These are phyloP conservation scores for Grosmannia clavigera DNA, from an alignment of 2,329 filamentous ascomycete genomes.

Conservation along the genomic window DNA sequence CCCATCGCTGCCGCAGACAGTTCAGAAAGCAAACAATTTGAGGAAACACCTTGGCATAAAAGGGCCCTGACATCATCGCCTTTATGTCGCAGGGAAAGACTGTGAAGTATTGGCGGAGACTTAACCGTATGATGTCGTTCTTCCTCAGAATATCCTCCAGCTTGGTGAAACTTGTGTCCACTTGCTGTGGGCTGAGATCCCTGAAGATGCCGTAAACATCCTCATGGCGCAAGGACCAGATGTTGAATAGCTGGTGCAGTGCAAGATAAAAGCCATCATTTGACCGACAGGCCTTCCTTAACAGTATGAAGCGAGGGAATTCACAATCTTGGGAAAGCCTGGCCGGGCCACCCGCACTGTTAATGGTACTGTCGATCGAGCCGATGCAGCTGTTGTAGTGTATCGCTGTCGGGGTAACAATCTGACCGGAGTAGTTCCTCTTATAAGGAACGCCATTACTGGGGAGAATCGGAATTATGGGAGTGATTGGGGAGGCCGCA, in stretches of 20 bases:
- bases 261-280: constrained; percentile 52
- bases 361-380: background rate
- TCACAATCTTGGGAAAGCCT: constrained; percentile 21
- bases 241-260: constrained; percentile 53
- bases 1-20: constrained; percentile 29
- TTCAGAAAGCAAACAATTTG: constrained; percentile 32
- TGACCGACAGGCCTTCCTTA: constrained; percentile 41
- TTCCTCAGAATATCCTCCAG: constrained; percentile 24
- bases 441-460: background rate
- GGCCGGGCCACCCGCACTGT: background rate
- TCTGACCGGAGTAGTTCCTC: background rate
- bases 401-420: background rate
- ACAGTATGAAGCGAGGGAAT: constrained; percentile 35
- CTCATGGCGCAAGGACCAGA: constrained; percentile 31
- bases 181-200: constrained; percentile 12
- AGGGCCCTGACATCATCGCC: constrained; percentile 5
- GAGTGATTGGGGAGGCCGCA: background rate
- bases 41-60: constrained; percentile 12
- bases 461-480: background rate
- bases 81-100: constrained; percentile 21
- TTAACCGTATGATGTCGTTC: constrained; percentile 20
- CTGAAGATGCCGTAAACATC: constrained; percentile 24
- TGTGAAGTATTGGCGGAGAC: constrained; percentile 22
- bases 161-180: constrained; percentile 23
- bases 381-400: background rate